Conservation (phyloP, 225 moss, liverwort and hornwort genomes). For the Neckera pumila region DNA sequence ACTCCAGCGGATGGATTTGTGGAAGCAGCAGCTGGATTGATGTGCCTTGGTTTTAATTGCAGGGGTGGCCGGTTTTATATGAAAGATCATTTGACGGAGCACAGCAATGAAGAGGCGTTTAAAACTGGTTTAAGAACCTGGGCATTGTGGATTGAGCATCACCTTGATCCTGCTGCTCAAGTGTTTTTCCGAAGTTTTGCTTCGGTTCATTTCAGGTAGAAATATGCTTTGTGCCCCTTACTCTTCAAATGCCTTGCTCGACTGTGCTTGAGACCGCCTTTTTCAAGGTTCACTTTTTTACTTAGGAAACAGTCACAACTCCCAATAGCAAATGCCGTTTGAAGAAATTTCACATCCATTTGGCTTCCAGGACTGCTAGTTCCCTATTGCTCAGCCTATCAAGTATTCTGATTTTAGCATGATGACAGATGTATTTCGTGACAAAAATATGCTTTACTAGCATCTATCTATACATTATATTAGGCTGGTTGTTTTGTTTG, state of each 20-base stretch:
- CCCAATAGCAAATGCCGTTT: background rate
- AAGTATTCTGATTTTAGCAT: background rate
- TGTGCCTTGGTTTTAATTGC: background rate
- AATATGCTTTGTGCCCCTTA: background rate
- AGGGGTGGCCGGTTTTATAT: slow-evolving; percentile 54
- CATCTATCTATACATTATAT: no score
- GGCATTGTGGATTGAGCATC: slow-evolving; percentile 34
- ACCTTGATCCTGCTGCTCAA: slow-evolving; percentile 41
- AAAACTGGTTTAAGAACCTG: slow-evolving; percentile 34
- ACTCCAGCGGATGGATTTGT: background rate
- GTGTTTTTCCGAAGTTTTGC: slow-evolving; percentile 78
- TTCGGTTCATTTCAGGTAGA: slow-evolving; percentile 63
- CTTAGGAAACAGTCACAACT: background rate
- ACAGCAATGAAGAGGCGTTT: slow-evolving; percentile 42
- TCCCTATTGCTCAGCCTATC: background rate
- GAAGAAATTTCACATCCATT: background rate
- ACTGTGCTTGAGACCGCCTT: background rate
- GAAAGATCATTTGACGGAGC: slow-evolving; percentile 18
- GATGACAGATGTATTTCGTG: background rate
- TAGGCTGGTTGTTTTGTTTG: no score
- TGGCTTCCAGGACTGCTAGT: background rate
- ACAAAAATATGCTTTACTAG: background rate
- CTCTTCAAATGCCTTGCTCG: background rate
- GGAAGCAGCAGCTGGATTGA: background rate
- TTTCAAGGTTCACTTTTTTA: background rate